Base-by-base conservation (phyloP, 768 basidiomycete genomes). In the Macrolepiota fuliginosa region DNA sequence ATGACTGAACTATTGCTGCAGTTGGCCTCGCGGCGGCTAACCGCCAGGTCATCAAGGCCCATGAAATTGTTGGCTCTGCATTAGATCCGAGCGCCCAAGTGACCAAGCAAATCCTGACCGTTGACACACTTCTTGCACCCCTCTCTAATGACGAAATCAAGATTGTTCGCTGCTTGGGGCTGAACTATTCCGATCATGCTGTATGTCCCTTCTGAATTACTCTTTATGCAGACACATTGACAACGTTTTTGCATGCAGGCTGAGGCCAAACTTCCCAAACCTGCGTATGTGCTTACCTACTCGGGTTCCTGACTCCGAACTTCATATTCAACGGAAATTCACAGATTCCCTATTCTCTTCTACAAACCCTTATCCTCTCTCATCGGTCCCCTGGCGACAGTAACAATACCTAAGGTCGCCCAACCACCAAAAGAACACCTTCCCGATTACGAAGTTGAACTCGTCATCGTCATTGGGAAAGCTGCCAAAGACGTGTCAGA, bases 101-200 rank as follows among this genome's bases (percentile, higher is more conserved):
- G 22, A 84, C 89, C 15, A 76, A 75, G 60, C 85, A 77, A 22
- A 71, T 88, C 0, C 75, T 93, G 47, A 92, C 90, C 2, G 90
- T 92, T 45, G 83, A 86, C 69, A 77, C 83, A 45, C 82, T 94
- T 39, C 80, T 94, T 17, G 76, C 85, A 2, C 91, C 91, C 11
- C 78, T 94, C 25, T 80, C 88, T 9, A 76, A 82, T 45, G 83
- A 88, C 63, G 79, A 91, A 68, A 78, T 92, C 64, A 84, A 83
- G 63, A 74, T 88, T 2, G 89, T 91, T 27, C 82, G 91, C 11
- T 92, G 90, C 73, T 74, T 94, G 12, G 91, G 91, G 0, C 74
- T 94, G 52, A 94, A 94, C 70, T 94, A 94, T 69, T 81, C 82
- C n/a, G 91, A 92, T 67, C 91, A 93, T 75, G 92, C 92, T 6